These are phyloP conservation scores for Penicillium sp. DNA, from an alignment of 2,329 filamentous ascomycete genomes.

Conservation along the genomic window DNA sequence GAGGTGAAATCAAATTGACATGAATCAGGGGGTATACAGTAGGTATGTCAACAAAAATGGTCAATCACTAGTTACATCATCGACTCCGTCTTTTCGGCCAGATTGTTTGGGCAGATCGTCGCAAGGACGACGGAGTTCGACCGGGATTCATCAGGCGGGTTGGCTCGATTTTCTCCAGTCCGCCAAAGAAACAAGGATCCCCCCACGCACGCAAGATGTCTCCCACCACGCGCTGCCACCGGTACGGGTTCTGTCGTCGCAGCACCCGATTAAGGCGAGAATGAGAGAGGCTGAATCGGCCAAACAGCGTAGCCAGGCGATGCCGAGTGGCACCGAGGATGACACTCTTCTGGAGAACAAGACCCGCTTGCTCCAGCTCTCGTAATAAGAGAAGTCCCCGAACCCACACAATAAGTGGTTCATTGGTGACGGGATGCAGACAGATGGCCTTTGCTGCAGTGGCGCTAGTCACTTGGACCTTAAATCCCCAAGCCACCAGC, in stretches of 20 bases:
- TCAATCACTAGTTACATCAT: background rate
- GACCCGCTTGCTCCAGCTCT: conserved; percentile 39
- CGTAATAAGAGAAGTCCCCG: conserved; percentile 45
- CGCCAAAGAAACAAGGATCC: conserved; percentile 31
- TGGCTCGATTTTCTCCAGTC: conserved; percentile 23
- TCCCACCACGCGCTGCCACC: conserved; percentile 30
- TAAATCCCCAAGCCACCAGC: conserved; percentile 55
- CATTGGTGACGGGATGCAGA: conserved; percentile 18
- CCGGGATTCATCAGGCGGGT: conserved; percentile 28
- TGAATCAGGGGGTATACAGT: background rate
- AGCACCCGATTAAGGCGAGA: conserved; percentile 39
- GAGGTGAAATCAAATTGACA: background rate
- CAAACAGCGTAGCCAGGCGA: conserved; percentile 43
- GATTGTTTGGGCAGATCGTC: conserved; percentile 3
- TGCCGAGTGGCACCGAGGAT: conserved; percentile 39
- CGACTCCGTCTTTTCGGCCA: conserved; percentile 5
- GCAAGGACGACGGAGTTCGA: conserved; percentile 15
- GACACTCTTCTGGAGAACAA: conserved; percentile 32
- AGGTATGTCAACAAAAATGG: background rate
- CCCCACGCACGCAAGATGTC: conserved; percentile 43
- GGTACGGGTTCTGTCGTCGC: conserved; percentile 40
- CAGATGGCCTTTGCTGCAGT: conserved; percentile 22
- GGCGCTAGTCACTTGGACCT: conserved; percentile 28
- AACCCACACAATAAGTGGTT: conserved; percentile 40
- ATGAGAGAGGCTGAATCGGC: conserved; percentile 31